A percentile compares a stretch with the other conserved stretches of the same genome.
These are phyloP conservation scores for Sclerotinia trifoliorum DNA, from an alignment of 2,329 filamentous ascomycete genomes.

Conservation along the genomic window DNA sequence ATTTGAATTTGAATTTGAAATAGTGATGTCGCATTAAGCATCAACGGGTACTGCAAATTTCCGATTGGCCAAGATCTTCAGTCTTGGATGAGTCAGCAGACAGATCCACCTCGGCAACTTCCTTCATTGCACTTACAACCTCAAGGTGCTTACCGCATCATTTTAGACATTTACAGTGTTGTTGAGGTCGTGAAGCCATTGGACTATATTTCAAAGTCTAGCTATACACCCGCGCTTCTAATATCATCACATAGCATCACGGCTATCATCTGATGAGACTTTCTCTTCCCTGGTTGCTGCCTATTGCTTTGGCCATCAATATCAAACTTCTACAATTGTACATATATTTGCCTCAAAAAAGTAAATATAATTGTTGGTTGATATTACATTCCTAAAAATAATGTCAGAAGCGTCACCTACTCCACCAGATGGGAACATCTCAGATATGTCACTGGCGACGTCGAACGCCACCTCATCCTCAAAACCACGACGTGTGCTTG, in stretches of 20 bases:
- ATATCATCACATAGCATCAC: background rate
- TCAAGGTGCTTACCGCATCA: background rate
- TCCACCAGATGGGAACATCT: background rate
- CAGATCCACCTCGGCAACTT: too few species aligned
- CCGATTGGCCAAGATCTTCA: background rate
- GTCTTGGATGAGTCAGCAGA: background rate
- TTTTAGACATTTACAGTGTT: background rate
- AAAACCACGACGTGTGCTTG: conserved; percentile 40
- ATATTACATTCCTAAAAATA: background rate
- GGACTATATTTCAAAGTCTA: background rate
- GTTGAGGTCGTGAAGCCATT: background rate
- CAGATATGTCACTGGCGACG: background rate
- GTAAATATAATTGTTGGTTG: background rate
- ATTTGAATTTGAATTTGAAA: background rate
- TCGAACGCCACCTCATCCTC: background rate
- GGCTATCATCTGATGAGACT: background rate
- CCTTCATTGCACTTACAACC: background rate
- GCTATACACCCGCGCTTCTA: background rate
- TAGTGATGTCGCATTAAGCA: background rate
- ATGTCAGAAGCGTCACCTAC: background rate
- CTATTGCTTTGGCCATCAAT: background rate
- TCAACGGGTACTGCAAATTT: background rate
- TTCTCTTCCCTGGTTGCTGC: background rate
- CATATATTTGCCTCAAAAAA: background rate
- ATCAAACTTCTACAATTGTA: background rate